Conservation (phyloP, 345 rosid species). For the Litchi chinensis region DNA sequence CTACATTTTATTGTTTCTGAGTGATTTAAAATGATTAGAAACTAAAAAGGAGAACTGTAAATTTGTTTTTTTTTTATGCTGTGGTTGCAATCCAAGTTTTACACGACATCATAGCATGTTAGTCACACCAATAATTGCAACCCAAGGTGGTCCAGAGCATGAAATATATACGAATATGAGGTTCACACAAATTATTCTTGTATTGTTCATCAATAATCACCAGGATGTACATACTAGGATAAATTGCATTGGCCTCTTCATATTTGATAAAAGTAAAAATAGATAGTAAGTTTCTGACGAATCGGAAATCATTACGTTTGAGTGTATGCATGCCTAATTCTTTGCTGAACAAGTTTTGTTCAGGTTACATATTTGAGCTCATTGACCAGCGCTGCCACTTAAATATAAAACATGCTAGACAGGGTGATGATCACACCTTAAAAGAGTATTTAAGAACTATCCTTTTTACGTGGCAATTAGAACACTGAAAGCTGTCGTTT, state of each 20-base stretch:
- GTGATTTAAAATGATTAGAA: conserved; percentile 20
- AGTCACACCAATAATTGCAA: background rate
- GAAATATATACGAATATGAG: background rate
- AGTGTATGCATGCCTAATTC: background rate
- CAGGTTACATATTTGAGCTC: background rate
- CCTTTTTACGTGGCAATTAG: background rate
- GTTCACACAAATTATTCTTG: background rate
- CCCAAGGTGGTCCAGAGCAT: conserved; percentile 5
- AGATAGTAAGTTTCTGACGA: background rate
- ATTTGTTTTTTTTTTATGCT: conserved; percentile 15
- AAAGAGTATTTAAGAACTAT: background rate
- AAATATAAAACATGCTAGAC: background rate
- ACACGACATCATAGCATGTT: background rate
- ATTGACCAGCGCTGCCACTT: background rate
- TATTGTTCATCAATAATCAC: background rate
- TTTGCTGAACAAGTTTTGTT: background rate
- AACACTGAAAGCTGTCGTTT: background rate
- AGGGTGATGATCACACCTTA: background rate
- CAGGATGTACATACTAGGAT: background rate
- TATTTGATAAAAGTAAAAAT: background rate
- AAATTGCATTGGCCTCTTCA: background rate
- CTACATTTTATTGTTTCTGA: conserved; percentile 22
- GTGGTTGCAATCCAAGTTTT: conserved; percentile 5
- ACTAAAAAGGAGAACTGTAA: conserved; percentile 8
- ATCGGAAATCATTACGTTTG: background rate